Percentiles rank a stretch among this genome's conserved stretches.
These are phyloP conservation scores for Schwanniomyces sp. DNA, from an alignment of 805 yeast species.

Conservation along the genomic window DNA sequence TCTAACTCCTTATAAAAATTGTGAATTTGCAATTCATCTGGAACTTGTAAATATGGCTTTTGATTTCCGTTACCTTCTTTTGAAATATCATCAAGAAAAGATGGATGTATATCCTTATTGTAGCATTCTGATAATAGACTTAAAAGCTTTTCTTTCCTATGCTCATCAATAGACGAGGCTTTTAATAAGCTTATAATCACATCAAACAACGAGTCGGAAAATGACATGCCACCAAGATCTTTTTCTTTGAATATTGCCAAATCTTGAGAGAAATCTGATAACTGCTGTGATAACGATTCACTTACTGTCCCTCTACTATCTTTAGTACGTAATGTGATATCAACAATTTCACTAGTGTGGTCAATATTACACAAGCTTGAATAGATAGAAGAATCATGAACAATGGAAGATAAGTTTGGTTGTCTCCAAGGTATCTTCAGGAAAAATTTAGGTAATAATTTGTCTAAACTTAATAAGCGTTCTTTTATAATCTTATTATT, in stretches of 20 bases:
- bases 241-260: constrained; percentile 1
- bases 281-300: not conserved
- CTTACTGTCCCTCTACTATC: not conserved
- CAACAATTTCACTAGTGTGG: not conserved
- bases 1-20: constrained; percentile 13
- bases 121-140: not conserved
- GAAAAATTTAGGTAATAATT: not conserved
- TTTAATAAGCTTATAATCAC: not conserved
- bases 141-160: constrained; percentile 4
- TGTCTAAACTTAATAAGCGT: not conserved
- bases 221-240: constrained; percentile 3
- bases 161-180: not conserved
- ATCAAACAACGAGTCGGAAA: not conserved
- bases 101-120: not conserved
- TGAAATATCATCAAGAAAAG: constrained; percentile 2
- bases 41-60: constrained; percentile 12
- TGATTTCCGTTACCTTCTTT: not conserved
- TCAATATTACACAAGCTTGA: not conserved
- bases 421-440: constrained; percentile 7
- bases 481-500: constrained; percentile 3
- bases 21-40: constrained; percentile 13
- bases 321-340: not conserved
- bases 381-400: not conserved
- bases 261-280: not conserved
- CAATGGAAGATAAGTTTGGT: constrained; percentile 7